These are phyloP conservation scores for Ricinus communis DNA, from an alignment of 345 rosid genomes.

Conservation along the genomic window DNA sequence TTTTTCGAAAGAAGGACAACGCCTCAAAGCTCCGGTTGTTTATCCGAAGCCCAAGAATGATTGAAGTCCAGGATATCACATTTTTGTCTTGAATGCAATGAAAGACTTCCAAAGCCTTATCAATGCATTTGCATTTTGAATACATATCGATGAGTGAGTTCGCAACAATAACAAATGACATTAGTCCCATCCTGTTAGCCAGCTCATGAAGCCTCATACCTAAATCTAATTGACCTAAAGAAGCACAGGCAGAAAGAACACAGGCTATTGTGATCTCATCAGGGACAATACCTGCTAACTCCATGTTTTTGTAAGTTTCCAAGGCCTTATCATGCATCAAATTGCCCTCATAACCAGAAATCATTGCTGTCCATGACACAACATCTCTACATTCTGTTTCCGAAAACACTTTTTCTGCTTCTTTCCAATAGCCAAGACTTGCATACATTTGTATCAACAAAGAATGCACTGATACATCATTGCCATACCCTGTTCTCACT, in stretches of 20 bases:
- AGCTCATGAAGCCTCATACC: conserved; percentile 34
- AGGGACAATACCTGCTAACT: conserved; percentile 22
- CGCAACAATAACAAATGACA: conserved; percentile 22
- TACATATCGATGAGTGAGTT: conserved; percentile 37
- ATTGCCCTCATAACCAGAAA: conserved; percentile 27
- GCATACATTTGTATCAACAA: conserved; percentile 28
- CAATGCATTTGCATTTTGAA: conserved; percentile 34
- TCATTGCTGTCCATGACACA: conserved; percentile 38
- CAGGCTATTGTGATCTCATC: conserved; percentile 34
- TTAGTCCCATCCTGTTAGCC: conserved; percentile 25
- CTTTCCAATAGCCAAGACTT: conserved; percentile 20
- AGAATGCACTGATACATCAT: conserved; percentile 27
- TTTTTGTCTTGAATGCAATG: conserved; percentile 26
- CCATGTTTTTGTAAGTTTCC: conserved; percentile 31
- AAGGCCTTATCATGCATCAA: conserved; percentile 26
- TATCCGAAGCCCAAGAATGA: conserved; percentile 29
- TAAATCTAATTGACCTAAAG: conserved; percentile 22
- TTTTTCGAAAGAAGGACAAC: conserved; percentile 23
- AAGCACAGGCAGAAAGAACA: conserved; percentile 32
- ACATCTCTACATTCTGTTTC: conserved; percentile 27
- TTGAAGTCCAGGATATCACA: conserved; percentile 35
- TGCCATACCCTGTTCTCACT: conserved; percentile 13
- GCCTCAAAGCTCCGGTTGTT: conserved; percentile 30
- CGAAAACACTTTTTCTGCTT: conserved; percentile 30
- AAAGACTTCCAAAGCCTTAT: conserved; percentile 33